Evolutionary conservation across 495 filamentous ascomycete genomes (phyloP).

Genomic region (Tricharina praecox): DNA sequence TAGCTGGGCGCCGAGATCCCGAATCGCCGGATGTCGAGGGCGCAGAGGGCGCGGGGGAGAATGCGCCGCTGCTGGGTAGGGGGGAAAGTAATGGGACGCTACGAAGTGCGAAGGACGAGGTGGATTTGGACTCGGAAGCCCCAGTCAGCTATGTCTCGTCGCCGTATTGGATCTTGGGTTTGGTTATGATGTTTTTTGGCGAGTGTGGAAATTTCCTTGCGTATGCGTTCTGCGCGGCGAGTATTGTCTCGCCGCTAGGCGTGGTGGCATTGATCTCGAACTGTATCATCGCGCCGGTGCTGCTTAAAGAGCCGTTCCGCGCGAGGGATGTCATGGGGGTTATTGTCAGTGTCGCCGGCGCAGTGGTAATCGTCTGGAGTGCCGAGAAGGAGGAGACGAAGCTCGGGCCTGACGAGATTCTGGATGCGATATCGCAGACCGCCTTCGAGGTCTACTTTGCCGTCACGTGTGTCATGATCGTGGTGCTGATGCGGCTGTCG

Average conservation of each 20-base stretch:
- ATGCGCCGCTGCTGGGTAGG: too few relatives aligned
- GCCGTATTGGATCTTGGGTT: constrained; percentile 90
- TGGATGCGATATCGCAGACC: constrained; percentile 70
- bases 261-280: constrained; percentile 92
- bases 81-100: too few relatives aligned
- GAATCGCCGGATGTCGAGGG: too few relatives aligned
- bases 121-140: too few relatives aligned
- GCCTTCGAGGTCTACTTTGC: constrained; percentile 84
- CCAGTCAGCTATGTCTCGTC: constrained; percentile 52
- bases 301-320: constrained; percentile 80
- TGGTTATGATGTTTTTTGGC: constrained; percentile 78
- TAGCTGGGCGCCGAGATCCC: too few relatives aligned
- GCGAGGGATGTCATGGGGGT: constrained; percentile 78
- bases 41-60: too few relatives aligned
- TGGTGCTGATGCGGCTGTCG: constrained; percentile 63
- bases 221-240: constrained; percentile 96
- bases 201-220: constrained; percentile 93
- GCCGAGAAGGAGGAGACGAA: constrained; percentile 74
- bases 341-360: constrained; percentile 62
- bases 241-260: constrained; percentile 89
- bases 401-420: constrained; percentile 77
- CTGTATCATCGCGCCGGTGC: constrained; percentile 81
- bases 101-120: too few relatives aligned
- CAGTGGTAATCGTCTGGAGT: constrained; percentile 84
- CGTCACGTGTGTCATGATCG: constrained; percentile 54